Evolutionary conservation across 805 yeast species (phyloP).

Genomic region (Debaryomyces prosopidis): DNA sequence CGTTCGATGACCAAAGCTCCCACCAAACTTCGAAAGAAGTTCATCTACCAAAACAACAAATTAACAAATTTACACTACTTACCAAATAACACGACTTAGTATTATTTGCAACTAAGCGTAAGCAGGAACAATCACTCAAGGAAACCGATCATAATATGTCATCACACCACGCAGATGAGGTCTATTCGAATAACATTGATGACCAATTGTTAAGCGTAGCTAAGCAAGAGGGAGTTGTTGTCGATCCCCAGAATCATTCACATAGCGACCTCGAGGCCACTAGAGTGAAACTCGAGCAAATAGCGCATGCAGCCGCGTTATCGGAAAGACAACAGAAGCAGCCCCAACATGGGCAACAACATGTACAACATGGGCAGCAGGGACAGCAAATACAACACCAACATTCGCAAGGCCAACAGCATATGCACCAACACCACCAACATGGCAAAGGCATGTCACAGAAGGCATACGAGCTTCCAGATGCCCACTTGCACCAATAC

Average conservation of each 20-base stretch:
- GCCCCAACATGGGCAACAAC: slow-evolving; percentile 12
- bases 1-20: slow-evolving; percentile 1
- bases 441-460: slow-evolving; percentile 10
- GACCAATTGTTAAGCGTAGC: slow-evolving; percentile 43
- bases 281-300: slow-evolving; percentile 33
- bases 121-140: not conserved
- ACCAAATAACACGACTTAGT: slow-evolving; percentile 22
- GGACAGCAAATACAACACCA: slow-evolving; percentile 14
- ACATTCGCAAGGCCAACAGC: slow-evolving; percentile 14
- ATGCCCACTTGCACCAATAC: slow-evolving; percentile 9
- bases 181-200: slow-evolving; percentile 36
- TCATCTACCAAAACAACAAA: slow-evolving; percentile 13
- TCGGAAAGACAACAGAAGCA: slow-evolving; percentile 14
- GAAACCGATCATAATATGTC: slow-evolving; percentile 2
- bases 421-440: slow-evolving; percentile 1
- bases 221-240: slow-evolving; percentile 31
- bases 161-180: slow-evolving; percentile 15
- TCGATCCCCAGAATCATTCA: slow-evolving; percentile 8
- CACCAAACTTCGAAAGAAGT: slow-evolving; percentile 4
- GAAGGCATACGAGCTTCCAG: slow-evolving; percentile 10
- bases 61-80: slow-evolving; percentile 22
- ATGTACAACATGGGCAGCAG: slow-evolving; percentile 11
- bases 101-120: slow-evolving; percentile 9
- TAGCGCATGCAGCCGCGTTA: slow-evolving; percentile 24
- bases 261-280: slow-evolving; percentile 17